Evolutionary conservation across 768 basidiomycete genomes (phyloP).

Genomic region (Podaxis rugospora): DNA sequence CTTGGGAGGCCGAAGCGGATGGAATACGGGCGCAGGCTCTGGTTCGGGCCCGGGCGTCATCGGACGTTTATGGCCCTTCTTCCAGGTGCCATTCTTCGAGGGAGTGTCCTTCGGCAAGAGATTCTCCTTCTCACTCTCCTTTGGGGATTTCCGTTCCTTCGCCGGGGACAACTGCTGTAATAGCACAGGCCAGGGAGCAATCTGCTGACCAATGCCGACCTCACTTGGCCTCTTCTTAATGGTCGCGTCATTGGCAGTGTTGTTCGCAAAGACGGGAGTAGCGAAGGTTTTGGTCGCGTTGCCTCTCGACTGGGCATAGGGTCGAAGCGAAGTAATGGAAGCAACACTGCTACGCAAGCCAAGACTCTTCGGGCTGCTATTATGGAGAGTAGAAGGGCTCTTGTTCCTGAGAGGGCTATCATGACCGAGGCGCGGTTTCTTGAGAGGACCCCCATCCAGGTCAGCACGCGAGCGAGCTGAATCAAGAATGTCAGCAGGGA

Average conservation of each 20-base stretch:
- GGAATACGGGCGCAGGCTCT: slow-evolving; percentile 56
- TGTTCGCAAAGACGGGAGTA: slow-evolving; percentile 6
- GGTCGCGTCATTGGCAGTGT: slow-evolving; percentile 1
- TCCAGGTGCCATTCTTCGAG: slow-evolving; percentile 12
- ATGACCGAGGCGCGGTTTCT: slow-evolving; percentile 19
- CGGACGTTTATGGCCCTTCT: slow-evolving; percentile 43
- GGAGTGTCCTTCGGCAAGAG: slow-evolving; percentile 13
- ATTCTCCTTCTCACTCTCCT: slow-evolving; percentile 19
- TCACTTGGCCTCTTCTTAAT: slow-evolving; percentile 12
- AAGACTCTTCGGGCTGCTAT: slow-evolving; percentile 17
- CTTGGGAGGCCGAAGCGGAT: slow-evolving; percentile 50
- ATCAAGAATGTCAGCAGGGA: slow-evolving; percentile 11
- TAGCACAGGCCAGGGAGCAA: slow-evolving; percentile 58
- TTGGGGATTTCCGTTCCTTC: neutral
- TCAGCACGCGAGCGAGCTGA: neutral
- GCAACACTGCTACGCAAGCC: slow-evolving; percentile 30
- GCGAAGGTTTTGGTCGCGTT: slow-evolving; percentile 7
- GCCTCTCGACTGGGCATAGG: slow-evolving; percentile 24
- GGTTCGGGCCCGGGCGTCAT: slow-evolving; percentile 54
- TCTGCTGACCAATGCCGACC: slow-evolving; percentile 45
- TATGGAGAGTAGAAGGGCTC: neutral
- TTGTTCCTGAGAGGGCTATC: slow-evolving; percentile 35
- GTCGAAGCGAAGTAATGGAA: slow-evolving; percentile 31
- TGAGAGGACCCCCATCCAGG: slow-evolving; percentile 32
- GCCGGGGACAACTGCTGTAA: slow-evolving; percentile 23